These are phyloP conservation scores for Rhodotorula mucilaginosa DNA, from an alignment of 1,284 basidiomycete species.

Conservation along the genomic window DNA sequence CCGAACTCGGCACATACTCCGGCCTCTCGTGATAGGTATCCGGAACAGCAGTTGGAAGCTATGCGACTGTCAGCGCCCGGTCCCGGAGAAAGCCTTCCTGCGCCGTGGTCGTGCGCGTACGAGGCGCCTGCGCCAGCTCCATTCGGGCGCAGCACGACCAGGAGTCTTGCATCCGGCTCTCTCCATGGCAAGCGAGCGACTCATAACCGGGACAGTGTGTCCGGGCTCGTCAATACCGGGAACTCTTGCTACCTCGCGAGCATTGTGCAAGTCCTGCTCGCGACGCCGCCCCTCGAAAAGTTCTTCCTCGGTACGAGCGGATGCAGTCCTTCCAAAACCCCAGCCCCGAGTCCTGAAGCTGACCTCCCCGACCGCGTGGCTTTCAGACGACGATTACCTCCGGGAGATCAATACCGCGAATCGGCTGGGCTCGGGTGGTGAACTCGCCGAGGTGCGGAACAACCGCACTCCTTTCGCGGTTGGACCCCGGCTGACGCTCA, in stretches of 20 bases:
- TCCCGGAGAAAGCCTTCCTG: too few relatives aligned
- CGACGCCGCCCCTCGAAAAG: slow-evolving; percentile 79
- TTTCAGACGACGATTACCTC: slow-evolving; percentile 77
- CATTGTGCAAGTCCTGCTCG: slow-evolving; percentile 88
- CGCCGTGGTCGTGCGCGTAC: too few relatives aligned
- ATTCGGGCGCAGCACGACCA: too few relatives aligned
- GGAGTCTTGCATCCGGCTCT: too few relatives aligned
- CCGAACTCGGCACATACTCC: too few relatives aligned
- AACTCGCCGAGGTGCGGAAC: slow-evolving; percentile 75
- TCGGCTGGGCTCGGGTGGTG: slow-evolving; percentile 80
- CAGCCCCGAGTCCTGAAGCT: too few relatives aligned
- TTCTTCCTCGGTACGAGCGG: slow-evolving; percentile 73
- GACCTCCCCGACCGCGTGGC: background rate
- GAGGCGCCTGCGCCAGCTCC: too few relatives aligned
- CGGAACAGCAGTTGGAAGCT: too few relatives aligned
- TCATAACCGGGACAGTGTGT: slow-evolving; percentile 38
- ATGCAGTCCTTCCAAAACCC: background rate
- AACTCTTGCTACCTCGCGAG: slow-evolving; percentile 99
- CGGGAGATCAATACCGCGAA: slow-evolving; percentile 82
- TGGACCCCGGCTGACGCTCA: slow-evolving; percentile 58
- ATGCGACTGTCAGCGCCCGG: too few relatives aligned
- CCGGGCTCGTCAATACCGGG: slow-evolving; percentile 89
- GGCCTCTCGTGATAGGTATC: too few relatives aligned
- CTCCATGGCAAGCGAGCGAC: too few relatives aligned
- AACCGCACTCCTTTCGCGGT: slow-evolving; percentile 75